A percentile compares a stretch with the other conserved stretches of the same genome.
Evolutionary conservation across 441 rosid species (phyloP).

Genomic region (Capsella rubella): DNA sequence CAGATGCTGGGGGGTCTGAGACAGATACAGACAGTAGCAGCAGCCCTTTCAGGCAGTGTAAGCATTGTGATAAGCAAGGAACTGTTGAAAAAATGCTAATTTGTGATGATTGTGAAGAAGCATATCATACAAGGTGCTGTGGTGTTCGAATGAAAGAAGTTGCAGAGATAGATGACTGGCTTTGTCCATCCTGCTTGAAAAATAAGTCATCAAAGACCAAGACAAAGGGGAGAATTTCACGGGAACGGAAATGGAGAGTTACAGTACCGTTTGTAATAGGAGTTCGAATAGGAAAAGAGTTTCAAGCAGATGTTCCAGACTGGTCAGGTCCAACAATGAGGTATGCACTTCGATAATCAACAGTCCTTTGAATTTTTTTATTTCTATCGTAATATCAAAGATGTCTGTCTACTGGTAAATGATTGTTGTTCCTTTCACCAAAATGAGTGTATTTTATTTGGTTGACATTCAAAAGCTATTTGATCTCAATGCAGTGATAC

Average conservation of each 20-base stretch:
- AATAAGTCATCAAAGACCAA: constrained; percentile 54
- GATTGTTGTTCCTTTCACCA: constrained; percentile 27
- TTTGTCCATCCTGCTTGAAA: constrained; percentile 75
- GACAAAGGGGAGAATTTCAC: constrained; percentile 46
- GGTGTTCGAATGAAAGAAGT: constrained; percentile 57
- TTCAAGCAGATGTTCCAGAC: constrained; percentile 88
- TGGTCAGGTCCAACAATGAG: constrained; percentile 71
- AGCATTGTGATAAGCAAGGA: constrained; percentile 65
- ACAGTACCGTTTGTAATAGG: constrained; percentile 54
- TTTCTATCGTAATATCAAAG: constrained; percentile 16
- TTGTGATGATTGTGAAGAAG: constrained; percentile 88
- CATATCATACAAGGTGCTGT: constrained; percentile 83
- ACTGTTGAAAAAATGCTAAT: constrained; percentile 64
- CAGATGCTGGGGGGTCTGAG: constrained; percentile 54
- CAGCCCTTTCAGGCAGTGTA: constrained; percentile 61
- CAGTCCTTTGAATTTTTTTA: constrained; percentile 15
- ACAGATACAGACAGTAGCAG: constrained; percentile 43
- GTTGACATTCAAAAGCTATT: constrained; percentile 21
- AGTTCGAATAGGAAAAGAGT: constrained; percentile 83
- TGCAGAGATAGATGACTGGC: constrained; percentile 77
- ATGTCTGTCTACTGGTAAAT: constrained; percentile 22
- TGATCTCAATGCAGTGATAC: constrained; percentile 58
- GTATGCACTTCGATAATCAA: constrained; percentile 49
- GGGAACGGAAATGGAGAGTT: constrained; percentile 58
- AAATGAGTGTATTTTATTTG: constrained; percentile 24